Conservation (phyloP, 169 alveolate species). For the Plasmodium fragile region DNA sequence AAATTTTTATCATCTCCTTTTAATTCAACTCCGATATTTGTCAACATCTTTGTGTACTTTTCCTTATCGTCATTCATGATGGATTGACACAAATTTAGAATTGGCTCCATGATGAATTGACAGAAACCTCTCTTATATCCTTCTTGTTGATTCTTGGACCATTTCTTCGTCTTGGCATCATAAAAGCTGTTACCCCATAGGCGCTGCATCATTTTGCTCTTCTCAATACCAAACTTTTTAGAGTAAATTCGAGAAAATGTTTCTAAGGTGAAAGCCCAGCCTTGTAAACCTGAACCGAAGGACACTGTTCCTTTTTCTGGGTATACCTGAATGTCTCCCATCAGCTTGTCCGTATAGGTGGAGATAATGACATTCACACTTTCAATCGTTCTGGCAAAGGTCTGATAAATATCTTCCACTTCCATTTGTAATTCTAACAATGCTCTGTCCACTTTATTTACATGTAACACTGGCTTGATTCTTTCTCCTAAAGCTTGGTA, state of each 20-base stretch:
- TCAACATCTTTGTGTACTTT: slow-evolving; percentile 94
- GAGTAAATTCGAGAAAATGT: slow-evolving; percentile 97
- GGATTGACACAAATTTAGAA: slow-evolving; percentile 94
- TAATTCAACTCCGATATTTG: slow-evolving; percentile 93
- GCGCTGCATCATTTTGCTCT: slow-evolving; percentile 96
- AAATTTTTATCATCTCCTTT: slow-evolving; percentile 96
- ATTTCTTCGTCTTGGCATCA: slow-evolving; percentile 96
- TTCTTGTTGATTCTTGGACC: slow-evolving; percentile 91
- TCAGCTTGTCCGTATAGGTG: slow-evolving; percentile 95
- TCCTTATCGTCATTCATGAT: slow-evolving; percentile 96
- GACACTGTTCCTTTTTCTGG: slow-evolving; percentile 99
- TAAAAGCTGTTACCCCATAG: slow-evolving; percentile 99
- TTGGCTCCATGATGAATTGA: slow-evolving; percentile 99
- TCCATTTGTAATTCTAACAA: slow-evolving; percentile 97
- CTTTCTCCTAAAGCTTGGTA: slow-evolving; percentile 99
- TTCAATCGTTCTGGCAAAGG: slow-evolving; percentile 97
- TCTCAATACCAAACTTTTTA: slow-evolving; percentile 95
- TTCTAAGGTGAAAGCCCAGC: slow-evolving; percentile 99
- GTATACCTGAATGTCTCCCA: slow-evolving; percentile 97
- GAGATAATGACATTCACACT: slow-evolving; percentile 98
- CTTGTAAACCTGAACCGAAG: slow-evolving; percentile 99
- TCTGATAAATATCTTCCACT: slow-evolving; percentile 98
- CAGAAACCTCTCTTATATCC: slow-evolving; percentile 96
- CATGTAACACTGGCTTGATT: slow-evolving; percentile 98
- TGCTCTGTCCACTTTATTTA: slow-evolving; percentile 98